Percentiles rank a stretch among this genome's conserved stretches.
Conservation (phyloP, 345 rosid genomes). For the Hypericum perforatum region DNA sequence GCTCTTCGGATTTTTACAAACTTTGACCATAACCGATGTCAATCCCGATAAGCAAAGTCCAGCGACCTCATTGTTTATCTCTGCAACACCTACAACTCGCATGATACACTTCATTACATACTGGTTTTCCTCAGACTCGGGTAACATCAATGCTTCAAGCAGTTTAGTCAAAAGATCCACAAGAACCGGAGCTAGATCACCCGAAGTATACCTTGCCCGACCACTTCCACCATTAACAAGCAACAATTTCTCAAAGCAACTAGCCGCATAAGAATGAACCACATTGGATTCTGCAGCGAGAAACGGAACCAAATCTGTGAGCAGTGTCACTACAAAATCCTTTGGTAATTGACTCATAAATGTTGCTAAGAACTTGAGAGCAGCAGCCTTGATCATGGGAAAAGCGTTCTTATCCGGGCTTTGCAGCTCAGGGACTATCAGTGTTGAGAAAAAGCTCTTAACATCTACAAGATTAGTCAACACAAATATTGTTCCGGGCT, state of each 20-base stretch:
- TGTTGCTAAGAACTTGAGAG: slow-evolving; percentile 75
- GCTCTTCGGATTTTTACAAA: slow-evolving; percentile 83
- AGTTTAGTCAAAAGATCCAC: slow-evolving; percentile 55
- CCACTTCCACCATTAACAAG: slow-evolving; percentile 88
- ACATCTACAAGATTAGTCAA: slow-evolving; percentile 86
- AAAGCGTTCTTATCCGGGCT: slow-evolving; percentile 61
- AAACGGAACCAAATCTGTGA: slow-evolving; percentile 62
- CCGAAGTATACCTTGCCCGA: slow-evolving; percentile 47
- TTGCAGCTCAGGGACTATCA: slow-evolving; percentile 81
- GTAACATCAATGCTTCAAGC: slow-evolving; percentile 60
- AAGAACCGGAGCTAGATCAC: slow-evolving; percentile 56
- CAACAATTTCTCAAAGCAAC: slow-evolving; percentile 88
- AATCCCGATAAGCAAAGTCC: slow-evolving; percentile 71
- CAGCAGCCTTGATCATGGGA: slow-evolving; percentile 93
- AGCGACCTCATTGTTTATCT: slow-evolving; percentile 61
- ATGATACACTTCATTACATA: slow-evolving; percentile 93
- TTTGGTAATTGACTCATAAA: slow-evolving; percentile 71
- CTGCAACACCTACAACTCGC: slow-evolving; percentile 87
- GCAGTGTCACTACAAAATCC: slow-evolving; percentile 49
- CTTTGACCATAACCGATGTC: slow-evolving; percentile 67
- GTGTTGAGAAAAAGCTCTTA: slow-evolving; percentile 58
- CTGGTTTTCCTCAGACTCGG: slow-evolving; percentile 95
- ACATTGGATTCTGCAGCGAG: slow-evolving; percentile 78
- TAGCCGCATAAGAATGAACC: slow-evolving; percentile 97
- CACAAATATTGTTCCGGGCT: slow-evolving; percentile 66